Base-by-base conservation (phyloP, 108 stramenopile species). In the Hondaea fermentalgiana region DNA sequence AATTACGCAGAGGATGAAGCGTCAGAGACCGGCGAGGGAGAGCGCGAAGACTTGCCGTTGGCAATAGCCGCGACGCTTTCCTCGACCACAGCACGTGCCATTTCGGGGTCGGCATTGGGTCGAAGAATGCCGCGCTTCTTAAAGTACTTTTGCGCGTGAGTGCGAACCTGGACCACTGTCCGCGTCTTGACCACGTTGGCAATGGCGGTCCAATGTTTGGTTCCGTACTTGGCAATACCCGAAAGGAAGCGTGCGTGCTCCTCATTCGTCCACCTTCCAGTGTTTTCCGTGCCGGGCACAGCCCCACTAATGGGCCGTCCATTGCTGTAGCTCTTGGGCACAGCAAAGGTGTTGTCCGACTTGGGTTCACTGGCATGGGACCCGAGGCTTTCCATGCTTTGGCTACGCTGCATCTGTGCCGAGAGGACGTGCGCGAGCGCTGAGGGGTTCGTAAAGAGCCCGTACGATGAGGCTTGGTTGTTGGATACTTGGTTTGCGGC, bases 61-160 rank as follows among this genome's bases (percentile, higher is more conserved):
- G 64, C 64, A 17, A 69, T 16, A 10, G 64, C 64, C 14, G 64
- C 64, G 35, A 69, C 64, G 42, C 64, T 69, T 23, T 69, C 64
- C 64, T 69, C 64, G 42, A 69, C 64, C 25, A 69, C 42, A 6
- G 64, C 64, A 17, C 64, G 64, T 8, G 64, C 64, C 64, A 69
- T 69, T 28, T 69, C 64, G 17, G 64, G 64, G 42, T 69, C 64
- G 10, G 64, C 64, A 17, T 69, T 69, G 64, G 64, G 64, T 10
- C 64, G 64, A 12, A 69, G 42, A 17, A 69, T 69, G 25, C 76
- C 19, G 47, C 44, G 87, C 71, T 91, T 91, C 44, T 89, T 88
- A 44, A 91, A 91, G 87, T 87, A 91, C 72, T 91, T 91, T 69
- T 91, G 90, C 43, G 90, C 90, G 45, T 91, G 90, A 14, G 90